A percentile compares a stretch with the other conserved stretches of the same genome.
These are phyloP conservation scores for Trametes meyenii DNA, from an alignment of 768 basidiomycete genomes.

Conservation along the genomic window DNA sequence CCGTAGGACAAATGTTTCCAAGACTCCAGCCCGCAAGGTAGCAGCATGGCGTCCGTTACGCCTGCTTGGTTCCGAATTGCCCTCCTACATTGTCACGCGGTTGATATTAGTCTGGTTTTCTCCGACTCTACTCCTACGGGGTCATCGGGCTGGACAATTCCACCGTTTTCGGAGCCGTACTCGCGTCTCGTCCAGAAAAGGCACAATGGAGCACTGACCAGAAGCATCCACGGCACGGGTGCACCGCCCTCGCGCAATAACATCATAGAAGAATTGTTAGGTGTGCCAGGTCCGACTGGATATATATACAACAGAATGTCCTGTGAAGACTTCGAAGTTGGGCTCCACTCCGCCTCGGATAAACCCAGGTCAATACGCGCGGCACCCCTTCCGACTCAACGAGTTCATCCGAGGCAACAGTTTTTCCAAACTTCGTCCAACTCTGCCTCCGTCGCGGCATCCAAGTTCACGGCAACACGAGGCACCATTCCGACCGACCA, in stretches of 20 bases:
- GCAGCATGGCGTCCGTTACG: too few relatives aligned
- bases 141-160: too few relatives aligned
- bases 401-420: neutral
- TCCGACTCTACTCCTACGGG: neutral
- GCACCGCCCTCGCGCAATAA: too few relatives aligned
- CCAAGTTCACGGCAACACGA: neutral
- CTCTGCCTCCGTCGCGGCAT: neutral
- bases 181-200: neutral
- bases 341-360: neutral
- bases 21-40: too few relatives aligned
- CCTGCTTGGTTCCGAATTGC: neutral
- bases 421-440: conserved; percentile 6
- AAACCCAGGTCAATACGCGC: conserved; percentile 8
- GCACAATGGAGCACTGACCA: too few relatives aligned
- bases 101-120: neutral
- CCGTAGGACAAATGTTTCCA: too few relatives aligned
- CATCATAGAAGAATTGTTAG: too few relatives aligned
- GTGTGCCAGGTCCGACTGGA: too few relatives aligned
- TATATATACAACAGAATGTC: neutral
- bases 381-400: neutral
- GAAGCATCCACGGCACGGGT: too few relatives aligned
- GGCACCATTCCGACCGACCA: too few relatives aligned
- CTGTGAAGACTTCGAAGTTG: neutral
- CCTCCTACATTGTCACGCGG: neutral
- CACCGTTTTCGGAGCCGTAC: neutral